Base-by-base conservation (phyloP, 108 stramenopile species). In the Chaetoceros tenuissimus region DNA sequence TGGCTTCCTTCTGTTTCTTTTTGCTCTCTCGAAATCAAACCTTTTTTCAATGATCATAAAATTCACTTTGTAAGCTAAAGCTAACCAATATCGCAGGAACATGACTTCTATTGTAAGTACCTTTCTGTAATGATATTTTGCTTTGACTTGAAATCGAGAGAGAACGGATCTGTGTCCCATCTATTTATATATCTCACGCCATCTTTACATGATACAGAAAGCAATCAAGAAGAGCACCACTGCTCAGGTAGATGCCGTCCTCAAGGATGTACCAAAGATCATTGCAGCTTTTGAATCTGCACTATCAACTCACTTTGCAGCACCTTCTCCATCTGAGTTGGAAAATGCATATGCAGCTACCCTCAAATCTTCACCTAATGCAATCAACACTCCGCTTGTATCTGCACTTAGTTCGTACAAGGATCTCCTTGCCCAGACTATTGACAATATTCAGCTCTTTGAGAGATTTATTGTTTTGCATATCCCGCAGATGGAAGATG, bases 401-500 rank as follows among this genome's bases (percentile, higher is more conserved):
- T 40, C 34, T 13, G 34, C 34, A 10, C 34, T 40, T 13, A 40
- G 34, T 40, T 5, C 34, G 5, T 40, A 40, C 34, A 40, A 40
- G 34, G 34, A 40, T 13, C 34, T 40, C 34, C 8, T 40, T 13
- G 5, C 34, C 13, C 8, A 5, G 8, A 40, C 34, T 10, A 10
- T 40, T 5, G 34, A 40, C 13, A 5, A 13, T 13, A 40, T 40
- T 13, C 34, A 40, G 13, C 13, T 40, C 5, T 40, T 40, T 5
- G 34, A 40, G 13, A 5, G 34, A 40, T 65, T 31, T 29, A 50
- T 65, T 23, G 54, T 49, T 22, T 51, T 82, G 47, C 63, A 78
- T 24, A 61, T 82, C 57, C 81, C 81, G 31, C 62, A 76, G 31
- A 79, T 82, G 68, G 81, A 82, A 63, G 92, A 94, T 56, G 92